Conservation (phyloP, 2,329 filamentous ascomycete species). For the Pseudogymnoascus sp. region DNA sequence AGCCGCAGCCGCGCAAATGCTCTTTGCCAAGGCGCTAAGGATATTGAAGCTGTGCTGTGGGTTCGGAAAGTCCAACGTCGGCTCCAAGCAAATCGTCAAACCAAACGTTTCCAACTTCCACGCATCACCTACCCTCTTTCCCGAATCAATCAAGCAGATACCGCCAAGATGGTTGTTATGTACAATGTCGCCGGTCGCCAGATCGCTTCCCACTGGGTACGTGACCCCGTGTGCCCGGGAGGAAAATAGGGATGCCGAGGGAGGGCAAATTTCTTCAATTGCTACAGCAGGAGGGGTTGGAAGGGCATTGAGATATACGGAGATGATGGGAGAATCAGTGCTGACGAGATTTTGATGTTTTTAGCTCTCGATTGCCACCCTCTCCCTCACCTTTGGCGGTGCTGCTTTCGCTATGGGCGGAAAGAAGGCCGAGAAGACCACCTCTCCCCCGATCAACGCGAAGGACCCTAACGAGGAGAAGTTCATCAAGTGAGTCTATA, state of each 20-base stretch:
- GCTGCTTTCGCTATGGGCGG: slow-evolving; percentile 9
- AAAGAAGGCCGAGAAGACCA: not conserved
- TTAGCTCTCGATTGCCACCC: slow-evolving; percentile 10
- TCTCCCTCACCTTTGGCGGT: slow-evolving; percentile 9
- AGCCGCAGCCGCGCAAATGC: not conserved
- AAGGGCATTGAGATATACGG: not conserved
- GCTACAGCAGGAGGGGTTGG: not conserved
- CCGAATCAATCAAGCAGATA: slow-evolving; percentile 5
- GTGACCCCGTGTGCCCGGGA: not conserved
- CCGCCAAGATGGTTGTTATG: slow-evolving; percentile 5
- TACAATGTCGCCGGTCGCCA: slow-evolving; percentile 11
- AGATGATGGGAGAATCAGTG: not conserved
- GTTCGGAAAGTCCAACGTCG: slow-evolving; percentile 5
- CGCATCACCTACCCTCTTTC: not conserved
- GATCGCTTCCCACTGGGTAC: slow-evolving; percentile 10
- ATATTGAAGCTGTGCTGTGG: slow-evolving; percentile 9
- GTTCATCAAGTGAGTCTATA: slow-evolving; percentile 10
- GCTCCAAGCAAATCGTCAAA: slow-evolving; percentile 1
- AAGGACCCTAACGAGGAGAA: slow-evolving; percentile 11
- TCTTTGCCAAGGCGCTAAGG: slow-evolving; percentile 11
- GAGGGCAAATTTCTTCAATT: not conserved
- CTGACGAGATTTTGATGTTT: not conserved
- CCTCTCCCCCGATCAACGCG: slow-evolving; percentile 9
- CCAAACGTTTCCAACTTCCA: slow-evolving; percentile 1
- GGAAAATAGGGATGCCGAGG: not conserved